phyloP scores from a whole-genome alignment of 169 alveolate genomes.

The Besnoitia besnoiti region DNA sequence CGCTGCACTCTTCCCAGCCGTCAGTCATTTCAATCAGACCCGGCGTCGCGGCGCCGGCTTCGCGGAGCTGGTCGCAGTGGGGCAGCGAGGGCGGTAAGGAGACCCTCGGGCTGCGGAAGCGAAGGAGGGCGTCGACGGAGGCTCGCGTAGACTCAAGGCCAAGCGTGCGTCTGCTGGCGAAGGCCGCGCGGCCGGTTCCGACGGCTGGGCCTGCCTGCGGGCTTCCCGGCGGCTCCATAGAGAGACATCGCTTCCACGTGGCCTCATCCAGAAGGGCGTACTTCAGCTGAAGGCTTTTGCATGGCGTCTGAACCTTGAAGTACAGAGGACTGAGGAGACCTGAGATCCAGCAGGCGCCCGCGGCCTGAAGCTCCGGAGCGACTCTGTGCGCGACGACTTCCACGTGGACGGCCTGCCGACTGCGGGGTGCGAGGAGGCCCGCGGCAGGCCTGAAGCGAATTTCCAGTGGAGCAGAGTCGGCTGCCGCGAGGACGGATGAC shows the following conservation, averaged over 20 bases:
- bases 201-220: background rate
- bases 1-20: constrained; percentile 16
- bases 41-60: background rate
- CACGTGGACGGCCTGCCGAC: background rate
- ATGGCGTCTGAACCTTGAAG: background rate
- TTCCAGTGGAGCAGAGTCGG: no score
- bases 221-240: background rate
- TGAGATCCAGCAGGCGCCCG: background rate
- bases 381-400: background rate
- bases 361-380: background rate
- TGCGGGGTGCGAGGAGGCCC: background rate
- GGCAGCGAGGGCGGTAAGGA: background rate
- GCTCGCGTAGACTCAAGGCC: background rate
- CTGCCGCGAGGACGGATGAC: background rate
- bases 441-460: constrained; percentile 1
- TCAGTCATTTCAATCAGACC: constrained; percentile 3
- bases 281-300: constrained; percentile 18
- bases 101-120: background rate
- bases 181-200: background rate
- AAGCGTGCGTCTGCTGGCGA: no score
- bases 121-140: background rate
- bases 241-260: background rate
- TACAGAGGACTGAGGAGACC: constrained; percentile 34
- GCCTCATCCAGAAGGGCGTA: background rate
- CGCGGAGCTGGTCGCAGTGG: background rate